phyloP scores from a whole-genome alignment of 2,329 filamentous ascomycete genomes.

The Penicillium sclerotiorum region DNA sequence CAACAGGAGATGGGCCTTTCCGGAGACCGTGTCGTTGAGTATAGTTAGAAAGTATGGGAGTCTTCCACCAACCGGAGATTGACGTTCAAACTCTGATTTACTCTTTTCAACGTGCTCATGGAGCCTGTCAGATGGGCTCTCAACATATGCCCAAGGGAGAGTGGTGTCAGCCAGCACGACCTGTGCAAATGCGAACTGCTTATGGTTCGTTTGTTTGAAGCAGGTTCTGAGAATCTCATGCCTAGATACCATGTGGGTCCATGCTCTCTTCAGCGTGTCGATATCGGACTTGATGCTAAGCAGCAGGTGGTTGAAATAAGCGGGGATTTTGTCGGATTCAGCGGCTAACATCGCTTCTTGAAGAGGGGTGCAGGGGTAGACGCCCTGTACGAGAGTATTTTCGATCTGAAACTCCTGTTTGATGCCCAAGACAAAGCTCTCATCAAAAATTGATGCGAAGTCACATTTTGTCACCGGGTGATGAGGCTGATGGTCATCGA shows the following conservation, averaged over 20 bases:
- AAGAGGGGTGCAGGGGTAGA: constrained; percentile 81
- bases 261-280: constrained; percentile 58
- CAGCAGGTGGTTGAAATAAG: constrained; percentile 74
- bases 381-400: constrained; percentile 49
- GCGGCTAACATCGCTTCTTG: constrained; percentile 85
- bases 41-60: constrained; percentile 33
- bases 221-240: constrained; percentile 79
- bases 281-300: constrained; percentile 61
- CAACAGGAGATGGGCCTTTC: constrained; percentile 41
- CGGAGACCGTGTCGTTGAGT: constrained; percentile 17
- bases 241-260: constrained; percentile 63
- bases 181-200: constrained; percentile 69
- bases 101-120: constrained; percentile 52
- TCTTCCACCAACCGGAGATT: constrained; percentile 23
- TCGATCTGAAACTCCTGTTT: constrained; percentile 34
- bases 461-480: neutral
- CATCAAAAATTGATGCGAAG: constrained; percentile 21
- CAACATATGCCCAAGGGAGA: constrained; percentile 49
- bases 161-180: constrained; percentile 61
- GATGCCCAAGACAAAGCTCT: constrained; percentile 34
- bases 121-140: constrained; percentile 39
- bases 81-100: constrained; percentile 30
- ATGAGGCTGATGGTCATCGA: constrained; percentile 2
- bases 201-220: constrained; percentile 68
- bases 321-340: constrained; percentile 45